Conservation (phyloP, 495 filamentous ascomycete genomes). For the Hyaloscypha variabilis region DNA sequence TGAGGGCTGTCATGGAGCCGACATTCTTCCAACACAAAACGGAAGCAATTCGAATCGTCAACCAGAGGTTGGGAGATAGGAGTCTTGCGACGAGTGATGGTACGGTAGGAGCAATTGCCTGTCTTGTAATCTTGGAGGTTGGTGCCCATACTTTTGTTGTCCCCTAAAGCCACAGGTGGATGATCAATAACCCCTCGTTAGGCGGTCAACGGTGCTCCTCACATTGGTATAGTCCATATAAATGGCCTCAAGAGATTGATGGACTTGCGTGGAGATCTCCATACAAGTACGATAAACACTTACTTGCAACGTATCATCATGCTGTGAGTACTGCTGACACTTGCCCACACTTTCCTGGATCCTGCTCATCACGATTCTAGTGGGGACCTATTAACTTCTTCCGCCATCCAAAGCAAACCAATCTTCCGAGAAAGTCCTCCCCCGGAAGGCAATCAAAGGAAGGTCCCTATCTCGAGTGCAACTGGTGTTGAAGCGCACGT, state of each 20-base stretch:
- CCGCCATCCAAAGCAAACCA: neutral
- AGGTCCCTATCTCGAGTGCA: neutral
- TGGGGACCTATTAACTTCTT: neutral
- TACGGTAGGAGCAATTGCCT: slow-evolving; percentile 10
- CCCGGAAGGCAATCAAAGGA: neutral
- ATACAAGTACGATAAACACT: neutral
- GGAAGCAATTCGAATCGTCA: slow-evolving; percentile 10
- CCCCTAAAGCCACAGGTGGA: neutral
- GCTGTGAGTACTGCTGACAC: neutral
- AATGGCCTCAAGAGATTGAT: slow-evolving; percentile 2
- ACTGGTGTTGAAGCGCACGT: neutral
- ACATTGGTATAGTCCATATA: neutral
- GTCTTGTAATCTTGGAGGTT: slow-evolving; percentile 6
- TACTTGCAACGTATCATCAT: neutral
- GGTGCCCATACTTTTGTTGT: neutral
- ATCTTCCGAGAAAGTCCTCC: neutral
- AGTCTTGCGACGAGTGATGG: neutral
- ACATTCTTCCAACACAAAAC: slow-evolving; percentile 10
- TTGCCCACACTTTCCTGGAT: neutral
- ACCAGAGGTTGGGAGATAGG: slow-evolving; percentile 1
- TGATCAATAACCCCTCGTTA: neutral
- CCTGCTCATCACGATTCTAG: neutral
- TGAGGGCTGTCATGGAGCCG: neutral
- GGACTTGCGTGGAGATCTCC: slow-evolving; percentile 2
- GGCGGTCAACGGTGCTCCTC: neutral